Base-by-base conservation (phyloP, 2,329 filamentous ascomycete genomes). In the Scortechinia acanthostroma region DNA sequence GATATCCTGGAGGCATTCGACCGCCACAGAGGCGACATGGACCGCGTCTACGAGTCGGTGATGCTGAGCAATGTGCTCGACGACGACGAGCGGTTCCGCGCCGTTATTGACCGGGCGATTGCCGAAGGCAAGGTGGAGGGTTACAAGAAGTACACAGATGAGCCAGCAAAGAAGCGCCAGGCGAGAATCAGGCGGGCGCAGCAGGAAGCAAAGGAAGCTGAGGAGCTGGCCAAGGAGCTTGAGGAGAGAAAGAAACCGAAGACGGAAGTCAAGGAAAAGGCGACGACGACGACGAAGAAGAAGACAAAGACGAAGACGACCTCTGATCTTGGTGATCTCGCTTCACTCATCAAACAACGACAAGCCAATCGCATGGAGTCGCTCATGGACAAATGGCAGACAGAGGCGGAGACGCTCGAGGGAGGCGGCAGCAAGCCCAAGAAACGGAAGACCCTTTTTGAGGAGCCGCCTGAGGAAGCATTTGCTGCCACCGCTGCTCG, bases 51-150 rank as follows among this genome's bases (percentile, higher is more conserved):
- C 52, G 66, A 79, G 52, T 61, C 66, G 1, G 72, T 86, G 43
- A 81, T 86, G 77, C 64, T 83, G 43, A 80, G 75, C 45, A 77
- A 81, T 54, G 72, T 80, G 21, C 58, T 80, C 4, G 74, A 76
- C 20, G 81, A 86, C 51, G 81, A 86, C 47, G 73, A 76, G 21
- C 67, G 81, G 3, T 85, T 84, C 59, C 64, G 76, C 2, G 58
- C 55, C 13, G 77, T 83, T 21, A 73, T 86, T 45, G 69, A 82
- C 50, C 61, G 70, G 40, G 81, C 77, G 22, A 83, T 86, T 51
- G 65, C 65, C 22, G 66, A 66, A 4, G 75, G 69, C 1, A 68
- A 74, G 42, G 70, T 82, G 3, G 56, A 73, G 47, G 63, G 62
- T 1, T 76, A 69, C 52, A 61, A 66, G 17, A 65, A 63, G 85